Evolutionary conservation across 2,329 filamentous ascomycete species (phyloP), one percentile per base, ranked within the genome.

Genomic region (Penicillium glabrum): DNA sequence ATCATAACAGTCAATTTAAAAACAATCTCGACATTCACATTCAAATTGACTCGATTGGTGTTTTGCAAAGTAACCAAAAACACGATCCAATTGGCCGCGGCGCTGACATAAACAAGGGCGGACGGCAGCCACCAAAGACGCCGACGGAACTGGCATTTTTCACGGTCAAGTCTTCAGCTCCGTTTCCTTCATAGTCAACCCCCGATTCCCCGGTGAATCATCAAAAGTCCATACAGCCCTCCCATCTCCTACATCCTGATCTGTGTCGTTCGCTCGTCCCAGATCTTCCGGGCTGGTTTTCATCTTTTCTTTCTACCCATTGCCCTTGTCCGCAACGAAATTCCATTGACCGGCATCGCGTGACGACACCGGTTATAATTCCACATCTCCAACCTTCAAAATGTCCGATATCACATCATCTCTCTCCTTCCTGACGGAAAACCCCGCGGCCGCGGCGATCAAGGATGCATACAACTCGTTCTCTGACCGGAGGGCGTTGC

Each of bases 391-490:
- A 57, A 51, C 56, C 60, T 55, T 61, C 67, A 71, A 64, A 61
- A 79, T 79, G 76, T 69, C 75, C 61, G 76, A 80, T 58, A 61
- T 69, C 53, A 63, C 72, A 59, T 74, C 75, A 62, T 82, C 83
- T 65, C 79, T 86, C 68, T 85, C 86, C 69, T 85, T 91, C 67
- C 74, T 96, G 65, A 82, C 85, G 69, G 83, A 88, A 70, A 96
- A 96, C 76, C 85, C 90, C 58, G 77, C 95, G 69, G 81, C 86
- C 54, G 81, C 82, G 64, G 82, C 85, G 64, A 72, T 96, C 67
- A 84, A 86, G 76, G 89, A 96, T 82, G 87, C 86, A 77, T 89
- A 95, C 79, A 84, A 82, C 69, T 85, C 87, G 53, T 96, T 98
- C 75, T 89, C 88, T 61, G 90, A 95, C 69, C 87, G 90, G 79